These are phyloP conservation scores for Cryptococcus hybrid DNA, from an alignment of 1,284 basidiomycete species.

Conservation along the genomic window DNA sequence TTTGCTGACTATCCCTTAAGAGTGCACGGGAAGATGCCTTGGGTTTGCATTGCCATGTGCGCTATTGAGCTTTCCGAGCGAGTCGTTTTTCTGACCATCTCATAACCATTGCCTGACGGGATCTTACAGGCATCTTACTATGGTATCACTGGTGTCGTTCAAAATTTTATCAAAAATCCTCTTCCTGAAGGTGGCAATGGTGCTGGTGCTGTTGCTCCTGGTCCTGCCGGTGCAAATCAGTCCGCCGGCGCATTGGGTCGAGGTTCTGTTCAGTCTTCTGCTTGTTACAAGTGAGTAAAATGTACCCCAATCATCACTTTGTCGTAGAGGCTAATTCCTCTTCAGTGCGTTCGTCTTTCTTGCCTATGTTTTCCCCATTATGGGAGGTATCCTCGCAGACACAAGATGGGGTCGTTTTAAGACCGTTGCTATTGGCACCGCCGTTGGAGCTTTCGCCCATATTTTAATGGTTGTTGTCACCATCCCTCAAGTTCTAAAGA, in stretches of 20 bases:
- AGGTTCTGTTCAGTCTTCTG: constrained; percentile 33
- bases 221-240: constrained; percentile 65
- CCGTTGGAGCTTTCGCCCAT: constrained; percentile 42
- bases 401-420: constrained; percentile 72
- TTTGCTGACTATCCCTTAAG: constrained; percentile 55
- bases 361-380: constrained; percentile 35
- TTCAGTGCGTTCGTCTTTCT: constrained; percentile 33
- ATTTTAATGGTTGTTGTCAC: constrained; percentile 43
- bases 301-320: not conserved
- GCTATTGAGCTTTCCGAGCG: constrained; percentile 46
- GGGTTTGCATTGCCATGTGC: constrained; percentile 41
- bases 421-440: constrained; percentile 58
- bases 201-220: constrained; percentile 67
- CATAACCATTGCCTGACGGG: not conserved
- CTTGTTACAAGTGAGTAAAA: constrained; percentile 12
- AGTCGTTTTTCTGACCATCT: constrained; percentile 3
- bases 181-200: constrained; percentile 61
- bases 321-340: constrained; percentile 8
- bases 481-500: constrained; percentile 42
- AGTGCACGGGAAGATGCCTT: constrained; percentile 48
- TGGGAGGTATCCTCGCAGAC: constrained; percentile 62
- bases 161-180: constrained; percentile 40
- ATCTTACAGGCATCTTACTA: constrained; percentile 26
- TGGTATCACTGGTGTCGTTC: constrained; percentile 19
- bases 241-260: constrained; percentile 27